A percentile compares a stretch with the other conserved stretches of the same genome.
Evolutionary conservation across 805 yeast genomes (phyloP).

Genomic region (Saccharomycopsis fibuligera): DNA sequence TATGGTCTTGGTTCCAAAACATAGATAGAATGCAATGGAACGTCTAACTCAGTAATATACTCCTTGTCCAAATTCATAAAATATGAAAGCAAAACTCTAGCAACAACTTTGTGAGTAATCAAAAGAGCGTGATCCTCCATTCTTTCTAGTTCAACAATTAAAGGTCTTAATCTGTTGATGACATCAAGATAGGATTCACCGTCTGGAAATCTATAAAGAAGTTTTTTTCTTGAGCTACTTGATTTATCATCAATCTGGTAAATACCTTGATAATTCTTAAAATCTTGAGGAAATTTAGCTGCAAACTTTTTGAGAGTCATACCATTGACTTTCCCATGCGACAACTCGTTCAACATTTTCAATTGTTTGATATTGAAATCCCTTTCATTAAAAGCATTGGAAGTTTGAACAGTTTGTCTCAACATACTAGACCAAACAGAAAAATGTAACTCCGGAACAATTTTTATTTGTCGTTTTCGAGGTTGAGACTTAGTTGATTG

Average conservation of each 20-base stretch:
- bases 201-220: conserved; percentile 89
- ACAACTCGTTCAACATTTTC: conserved; percentile 89
- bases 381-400: conserved; percentile 66
- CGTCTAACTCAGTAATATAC: conserved; percentile 82
- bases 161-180: conserved; percentile 79
- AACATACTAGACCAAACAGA: conserved; percentile 94
- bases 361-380: conserved; percentile 76
- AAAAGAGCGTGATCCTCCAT: conserved; percentile 81
- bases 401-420: conserved; percentile 69
- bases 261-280: conserved; percentile 35
- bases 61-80: conserved; percentile 78
- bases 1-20: conserved; percentile 90
- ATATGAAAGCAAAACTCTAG: conserved; percentile 81
- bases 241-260: conserved; percentile 21
- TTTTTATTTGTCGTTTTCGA: conserved; percentile 20
- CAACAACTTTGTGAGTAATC: conserved; percentile 86
- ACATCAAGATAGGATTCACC: conserved; percentile 96
- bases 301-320: conserved; percentile 85
- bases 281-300: conserved; percentile 66
- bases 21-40: conserved; percentile 87
- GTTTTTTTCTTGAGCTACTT: conserved; percentile 56
- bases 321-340: conserved; percentile 90
- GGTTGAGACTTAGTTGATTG: neutral
- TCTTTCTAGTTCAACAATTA: conserved; percentile 88
- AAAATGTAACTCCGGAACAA: conserved; percentile 65